A percentile compares a stretch with the other conserved stretches of the same genome.
phyloP scores from a whole-genome alignment of 2,329 filamentous ascomycete species.

The Alternaria panax region DNA sequence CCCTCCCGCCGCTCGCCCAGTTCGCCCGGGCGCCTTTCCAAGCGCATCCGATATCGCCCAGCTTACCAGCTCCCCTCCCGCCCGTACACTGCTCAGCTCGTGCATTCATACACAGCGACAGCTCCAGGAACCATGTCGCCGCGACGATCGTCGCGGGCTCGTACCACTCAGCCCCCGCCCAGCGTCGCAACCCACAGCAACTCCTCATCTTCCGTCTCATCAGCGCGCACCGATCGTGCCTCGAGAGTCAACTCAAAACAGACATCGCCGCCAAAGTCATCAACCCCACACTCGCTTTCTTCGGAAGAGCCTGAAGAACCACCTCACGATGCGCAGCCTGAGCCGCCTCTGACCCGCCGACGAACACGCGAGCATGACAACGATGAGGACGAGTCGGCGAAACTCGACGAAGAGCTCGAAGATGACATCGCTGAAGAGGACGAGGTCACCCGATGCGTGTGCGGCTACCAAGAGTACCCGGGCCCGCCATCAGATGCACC shows the following conservation, averaged over 20 bases:
- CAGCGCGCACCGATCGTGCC: conserved; percentile 76
- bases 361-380: conserved; percentile 79
- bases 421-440: conserved; percentile 74
- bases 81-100: conserved; percentile 1
- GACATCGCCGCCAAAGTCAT: conserved; percentile 76
- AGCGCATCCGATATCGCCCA: conserved; percentile 23
- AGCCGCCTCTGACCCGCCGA: conserved; percentile 75
- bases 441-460: conserved; percentile 94
- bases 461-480: conserved; percentile 92
- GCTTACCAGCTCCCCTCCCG: conserved; percentile 2
- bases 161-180: conserved; percentile 72
- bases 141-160: conserved; percentile 90
- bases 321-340: conserved; percentile 60
- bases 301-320: conserved; percentile 71
- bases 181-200: conserved; percentile 75
- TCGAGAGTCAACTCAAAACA: conserved; percentile 76
- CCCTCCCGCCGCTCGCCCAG: conserved; percentile 20
- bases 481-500: conserved; percentile 71
- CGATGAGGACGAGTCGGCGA: conserved; percentile 58
- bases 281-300: conserved; percentile 74
- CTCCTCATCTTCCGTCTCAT: conserved; percentile 74
- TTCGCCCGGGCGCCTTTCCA: conserved; percentile 15
- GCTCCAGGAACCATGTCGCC: conserved; percentile 63
- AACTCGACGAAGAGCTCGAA: conserved; percentile 62
- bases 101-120: conserved; percentile 5